Evolutionary conservation across 108 stramenopile species (phyloP).

Genomic region (Cyclostephanos tholiformis): DNA sequence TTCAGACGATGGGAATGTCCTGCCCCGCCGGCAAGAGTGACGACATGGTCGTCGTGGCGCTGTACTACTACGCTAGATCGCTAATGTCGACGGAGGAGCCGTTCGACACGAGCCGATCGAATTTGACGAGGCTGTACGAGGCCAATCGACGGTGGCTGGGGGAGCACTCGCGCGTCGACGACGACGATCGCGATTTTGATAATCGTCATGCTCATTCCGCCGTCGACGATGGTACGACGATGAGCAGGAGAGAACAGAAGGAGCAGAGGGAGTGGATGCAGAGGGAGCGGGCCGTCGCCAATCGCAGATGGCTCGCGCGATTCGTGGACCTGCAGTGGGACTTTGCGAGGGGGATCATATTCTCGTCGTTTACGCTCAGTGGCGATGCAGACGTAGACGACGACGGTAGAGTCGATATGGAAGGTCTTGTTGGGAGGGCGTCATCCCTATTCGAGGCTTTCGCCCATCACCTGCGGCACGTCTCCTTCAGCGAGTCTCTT

Average conservation of each 20-base stretch:
- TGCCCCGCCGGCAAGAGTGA: slow-evolving; percentile 33
- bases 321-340: slow-evolving; percentile 76
- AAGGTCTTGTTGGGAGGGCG: slow-evolving; percentile 39
- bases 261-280: slow-evolving; percentile 40
- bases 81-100: slow-evolving; percentile 58
- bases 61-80: slow-evolving; percentile 81
- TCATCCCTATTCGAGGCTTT: slow-evolving; percentile 34
- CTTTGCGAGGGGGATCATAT: slow-evolving; percentile 46
- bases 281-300: slow-evolving; percentile 50
- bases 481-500: slow-evolving; percentile 67
- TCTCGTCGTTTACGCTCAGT: not conserved
- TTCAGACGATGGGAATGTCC: slow-evolving; percentile 9
- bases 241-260: slow-evolving; percentile 23
- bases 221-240: not conserved
- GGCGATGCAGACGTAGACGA: slow-evolving; percentile 9
- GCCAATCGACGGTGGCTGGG: slow-evolving; percentile 60
- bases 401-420: slow-evolving; percentile 15
- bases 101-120: slow-evolving; percentile 66
- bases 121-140: slow-evolving; percentile 65
- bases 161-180: slow-evolving; percentile 42
- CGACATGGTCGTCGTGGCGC: slow-evolving; percentile 45
- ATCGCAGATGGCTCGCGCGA: slow-evolving; percentile 52
- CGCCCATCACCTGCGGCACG: slow-evolving; percentile 36
- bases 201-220: not conserved
- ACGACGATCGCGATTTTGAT: not conserved